Base-by-base conservation (phyloP, 2,329 filamentous ascomycete species). In the Colletotrichum limetticola region DNA sequence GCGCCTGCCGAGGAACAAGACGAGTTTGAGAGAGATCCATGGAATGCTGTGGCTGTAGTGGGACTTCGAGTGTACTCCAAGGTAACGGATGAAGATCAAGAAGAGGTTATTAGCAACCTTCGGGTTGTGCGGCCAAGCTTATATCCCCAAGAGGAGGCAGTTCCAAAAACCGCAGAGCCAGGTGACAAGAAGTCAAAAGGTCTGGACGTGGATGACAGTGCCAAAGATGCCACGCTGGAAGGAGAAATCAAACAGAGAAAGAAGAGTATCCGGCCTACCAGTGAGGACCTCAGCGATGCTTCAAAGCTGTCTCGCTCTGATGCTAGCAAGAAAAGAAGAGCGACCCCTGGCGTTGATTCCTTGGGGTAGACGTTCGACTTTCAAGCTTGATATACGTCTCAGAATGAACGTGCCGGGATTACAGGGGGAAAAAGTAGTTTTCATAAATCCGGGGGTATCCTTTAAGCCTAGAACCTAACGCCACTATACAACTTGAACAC, bases 61-160 rank as follows among this genome's bases (percentile, higher is more conserved):
- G 87, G 88, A 0, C 78, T 90, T 64, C 82, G 87, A 14, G 85
- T 90, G 5, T 90, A 89, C 76, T 86, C 87, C 78, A 89, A 88
- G 76, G 83, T 81, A 0, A 75, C 78, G 0, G 79, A 78, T 19
- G 79, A 80, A n/a, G 76, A 80, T 12, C 74, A 75, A 35, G 77
- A 79, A 8, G 78, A 81, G 46, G 79, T 82, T 52, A 77, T 82
- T 2, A 80, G 86, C 30, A 80, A 80, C 72, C 76, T 87, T 19
- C 79, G 79, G 2, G 84, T 86, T 0, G 80, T 86, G 14, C 77
- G 83, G 2, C 83, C 84, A 5, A 82, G 80, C 28, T 79, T 78
- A 2, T 84, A 81, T 59, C 77, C 76, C 0, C 76, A 79, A 35
- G 75, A 77, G 19, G 75, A 76, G 12, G 58, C 58, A 35, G 14